Percentiles rank a stretch among this genome's conserved stretches.
phyloP scores from a whole-genome alignment of 2,329 filamentous ascomycete species.

The Coniochaeta ligniaria region DNA sequence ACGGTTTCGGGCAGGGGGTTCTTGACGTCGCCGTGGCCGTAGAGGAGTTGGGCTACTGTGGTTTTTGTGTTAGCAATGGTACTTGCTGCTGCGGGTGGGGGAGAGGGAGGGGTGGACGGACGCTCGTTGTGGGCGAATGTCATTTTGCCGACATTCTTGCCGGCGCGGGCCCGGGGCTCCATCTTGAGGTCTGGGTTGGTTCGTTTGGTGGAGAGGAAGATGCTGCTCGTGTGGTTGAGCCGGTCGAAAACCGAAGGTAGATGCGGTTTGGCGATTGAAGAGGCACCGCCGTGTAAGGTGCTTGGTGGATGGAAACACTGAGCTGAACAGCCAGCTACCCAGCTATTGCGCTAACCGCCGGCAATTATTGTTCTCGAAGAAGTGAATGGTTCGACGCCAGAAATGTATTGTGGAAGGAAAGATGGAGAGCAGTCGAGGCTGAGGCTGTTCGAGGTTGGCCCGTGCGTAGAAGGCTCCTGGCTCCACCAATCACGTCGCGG shows the following conservation, averaged over 20 bases:
- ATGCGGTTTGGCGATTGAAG: background rate
- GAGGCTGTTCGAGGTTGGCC: background rate
- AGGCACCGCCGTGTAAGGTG: too few species aligned
- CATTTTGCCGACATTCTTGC: slow-evolving; percentile 76
- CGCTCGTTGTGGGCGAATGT: slow-evolving; percentile 69
- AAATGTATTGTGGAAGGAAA: slow-evolving; percentile 2
- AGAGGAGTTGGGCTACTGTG: slow-evolving; percentile 66
- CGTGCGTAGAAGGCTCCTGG: background rate
- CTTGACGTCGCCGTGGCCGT: slow-evolving; percentile 71
- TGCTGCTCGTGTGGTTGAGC: background rate
- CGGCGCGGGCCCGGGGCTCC: slow-evolving; percentile 70
- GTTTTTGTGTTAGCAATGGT: slow-evolving; percentile 7
- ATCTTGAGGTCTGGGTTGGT: slow-evolving; percentile 35
- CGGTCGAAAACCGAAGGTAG: background rate
- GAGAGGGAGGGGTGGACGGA: slow-evolving; percentile 29
- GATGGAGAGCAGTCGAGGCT: background rate
- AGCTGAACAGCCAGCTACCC: background rate
- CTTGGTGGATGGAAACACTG: background rate
- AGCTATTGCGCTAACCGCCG: background rate
- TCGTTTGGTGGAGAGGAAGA: background rate
- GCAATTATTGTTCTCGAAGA: background rate
- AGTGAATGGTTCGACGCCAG: background rate
- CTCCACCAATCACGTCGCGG: background rate
- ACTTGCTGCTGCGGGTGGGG: slow-evolving; percentile 2
- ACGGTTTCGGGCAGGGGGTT: slow-evolving; percentile 73